Base-by-base conservation (phyloP, 345 rosid species). In the Melaleuca quinquenervia region DNA sequence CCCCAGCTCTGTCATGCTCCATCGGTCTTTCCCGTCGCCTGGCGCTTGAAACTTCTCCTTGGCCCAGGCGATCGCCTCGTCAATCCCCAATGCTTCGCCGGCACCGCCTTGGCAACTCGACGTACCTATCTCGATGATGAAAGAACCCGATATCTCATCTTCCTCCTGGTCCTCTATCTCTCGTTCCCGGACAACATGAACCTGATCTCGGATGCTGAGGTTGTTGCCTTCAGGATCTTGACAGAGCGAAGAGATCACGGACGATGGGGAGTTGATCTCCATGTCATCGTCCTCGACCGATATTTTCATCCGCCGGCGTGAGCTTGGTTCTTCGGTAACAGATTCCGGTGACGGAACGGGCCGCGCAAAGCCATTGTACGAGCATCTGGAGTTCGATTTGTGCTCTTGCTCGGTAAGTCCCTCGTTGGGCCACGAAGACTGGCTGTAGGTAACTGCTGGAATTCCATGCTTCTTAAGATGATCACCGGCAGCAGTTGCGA, bases 101-200 rank as follows among this genome's bases (percentile, higher is more conserved):
- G 85, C 76, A 26, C 90, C 92, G 51, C 91, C 94, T 85, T 88
- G 88, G 22, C 50, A n/a, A n/a, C 83, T 55, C 51, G 94, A 93
- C 48, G 96, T 91, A 89, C 91, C 95, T 86, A 96, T 94, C 88
- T 97, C 99, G 18, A 96, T 96, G 15, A 97, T 98, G 54, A 93
- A 97, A 56, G 99, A 94, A 84, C 95, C 94, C 93, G 93, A 93
- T 27, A 91, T 95, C 70, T 94, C 98, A 20, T 95, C 98, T 8
- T 92, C 78, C 7, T 70, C 78, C 18, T 70, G 78, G 78, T 70
- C 78, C 78, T 70, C 78, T 36, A 70, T 70, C 78, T 70, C 78
- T 9, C 78, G 48, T 41, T 70, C 78, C 78, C 78, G 78, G 48
- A 70, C 78, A 12, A 70, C 44, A 48, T 70, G 78, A 70, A 70